Evolutionary conservation across 2,329 filamentous ascomycete genomes (phyloP), one percentile per base, ranked within the genome.

Genomic region (Parasarocladium wereldwijsianum): DNA sequence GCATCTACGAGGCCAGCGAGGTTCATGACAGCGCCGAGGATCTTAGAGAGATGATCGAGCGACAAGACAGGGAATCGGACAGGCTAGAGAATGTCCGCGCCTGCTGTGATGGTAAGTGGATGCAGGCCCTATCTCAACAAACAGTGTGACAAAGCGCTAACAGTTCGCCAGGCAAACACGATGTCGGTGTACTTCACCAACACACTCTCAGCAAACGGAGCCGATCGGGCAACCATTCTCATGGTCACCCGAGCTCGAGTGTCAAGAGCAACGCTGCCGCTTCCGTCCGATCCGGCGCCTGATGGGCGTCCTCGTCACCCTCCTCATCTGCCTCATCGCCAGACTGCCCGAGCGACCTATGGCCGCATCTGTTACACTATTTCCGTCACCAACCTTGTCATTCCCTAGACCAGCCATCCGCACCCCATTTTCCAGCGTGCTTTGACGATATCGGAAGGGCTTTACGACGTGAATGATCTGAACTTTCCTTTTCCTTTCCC

Each of bases 71-170:
- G 32, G 80, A 86, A 40, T 64, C 76, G 16, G 81, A 86, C 47
- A 68, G 76, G 37, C 64, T 96, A 44, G 87, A 96, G 63, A 94
- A 98, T 51, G 90, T 98, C 39, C 69, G 90, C 48, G 86, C 87
- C 35, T 98, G 90, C 59, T 98, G 90, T 55, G 90, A 96, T 68
- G 90, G 86, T 87, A 66, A 70, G 77, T 31, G 10, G 6, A 9
- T 14, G 19, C 16, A 19, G 24, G 12, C 16, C n/a, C n/a, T n/a
- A 29, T 21, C 16, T 34, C 8, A 27, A 12, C 28, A 17, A 24
- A 14, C 18, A 16, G 8, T 12, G 8, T 17, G 22, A 21, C 17
- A 8, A 28, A 16, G 5, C 3, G 17, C 32, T 43, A 32, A 48
- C 43, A 52, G 40, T 45, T 25, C 9, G 15, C 2, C 29, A 80